These are phyloP conservation scores for Fistulifera pelliculosa DNA, from an alignment of 108 stramenopile species.

Conservation along the genomic window DNA sequence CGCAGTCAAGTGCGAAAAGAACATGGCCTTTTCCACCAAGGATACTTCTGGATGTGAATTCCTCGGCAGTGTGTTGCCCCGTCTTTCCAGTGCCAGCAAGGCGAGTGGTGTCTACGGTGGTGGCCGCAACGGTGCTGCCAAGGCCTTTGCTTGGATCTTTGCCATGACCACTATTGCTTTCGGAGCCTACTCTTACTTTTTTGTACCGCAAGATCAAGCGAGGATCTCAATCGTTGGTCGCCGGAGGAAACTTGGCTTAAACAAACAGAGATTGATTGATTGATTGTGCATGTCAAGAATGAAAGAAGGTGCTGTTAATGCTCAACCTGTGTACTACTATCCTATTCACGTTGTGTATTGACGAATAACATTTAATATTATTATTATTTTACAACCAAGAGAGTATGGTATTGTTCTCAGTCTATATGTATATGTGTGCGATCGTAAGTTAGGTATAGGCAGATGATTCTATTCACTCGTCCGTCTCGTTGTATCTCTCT, in stretches of 20 bases:
- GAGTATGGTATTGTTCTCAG: too few relatives aligned
- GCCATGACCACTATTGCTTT: constrained; percentile 45
- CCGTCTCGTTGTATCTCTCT: too few relatives aligned
- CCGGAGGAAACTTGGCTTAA: constrained; percentile 4
- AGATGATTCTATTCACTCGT: too few relatives aligned
- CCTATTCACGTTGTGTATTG: too few relatives aligned
- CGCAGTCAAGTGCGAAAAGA: constrained; percentile 66
- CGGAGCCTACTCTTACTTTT: constrained; percentile 51
- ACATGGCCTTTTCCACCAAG: constrained; percentile 42
- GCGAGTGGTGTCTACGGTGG: constrained; percentile 3
- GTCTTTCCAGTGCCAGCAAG: constrained; percentile 19
- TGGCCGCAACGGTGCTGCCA: constrained; percentile 10
- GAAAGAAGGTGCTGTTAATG: too few relatives aligned
- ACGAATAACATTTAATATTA: too few relatives aligned
- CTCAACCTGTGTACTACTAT: too few relatives aligned
- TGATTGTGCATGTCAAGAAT: too few relatives aligned
- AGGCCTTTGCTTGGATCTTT: constrained; percentile 48
- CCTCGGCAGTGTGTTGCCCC: constrained; percentile 47
- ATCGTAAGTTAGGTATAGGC: too few relatives aligned
- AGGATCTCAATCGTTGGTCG: constrained; percentile 27
- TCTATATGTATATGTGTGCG: too few relatives aligned
- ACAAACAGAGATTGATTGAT: too few relatives aligned
- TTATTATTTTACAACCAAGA: too few relatives aligned
- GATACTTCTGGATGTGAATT: constrained; percentile 55
- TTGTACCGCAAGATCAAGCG: constrained; percentile 63